Evolutionary conservation across 139 green algal species (phyloP).

Genomic region (Chlamydomonas sp.): DNA sequence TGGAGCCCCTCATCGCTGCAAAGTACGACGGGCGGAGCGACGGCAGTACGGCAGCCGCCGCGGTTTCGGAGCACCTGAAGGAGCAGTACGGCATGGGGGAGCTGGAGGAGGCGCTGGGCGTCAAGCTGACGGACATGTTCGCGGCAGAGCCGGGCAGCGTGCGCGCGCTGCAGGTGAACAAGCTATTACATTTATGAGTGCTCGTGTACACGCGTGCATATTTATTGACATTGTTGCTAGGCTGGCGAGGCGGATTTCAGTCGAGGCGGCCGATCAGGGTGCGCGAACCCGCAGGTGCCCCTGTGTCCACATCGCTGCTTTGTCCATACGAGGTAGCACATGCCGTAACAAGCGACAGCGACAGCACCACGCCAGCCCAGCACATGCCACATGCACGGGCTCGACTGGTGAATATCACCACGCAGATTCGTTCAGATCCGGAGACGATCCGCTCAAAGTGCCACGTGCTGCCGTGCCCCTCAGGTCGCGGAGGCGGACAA

Average conservation of each 20-base stretch:
- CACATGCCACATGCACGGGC: too few relatives aligned
- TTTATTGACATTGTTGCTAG: too few relatives aligned
- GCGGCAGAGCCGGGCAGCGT: constrained; percentile 52
- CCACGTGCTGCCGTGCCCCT: neutral
- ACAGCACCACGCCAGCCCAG: too few relatives aligned
- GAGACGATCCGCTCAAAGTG: too few relatives aligned
- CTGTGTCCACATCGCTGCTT: too few relatives aligned
- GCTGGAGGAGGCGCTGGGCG: constrained; percentile 56
- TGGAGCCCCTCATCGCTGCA: constrained; percentile 55
- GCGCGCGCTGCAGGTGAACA: constrained; percentile 52
- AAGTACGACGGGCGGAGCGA: constrained; percentile 14
- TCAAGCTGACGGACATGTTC: constrained; percentile 67
- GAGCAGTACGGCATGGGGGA: constrained; percentile 22
- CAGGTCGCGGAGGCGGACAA: constrained; percentile 24
- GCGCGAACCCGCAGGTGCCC: too few relatives aligned
- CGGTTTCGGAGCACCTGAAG: constrained; percentile 3
- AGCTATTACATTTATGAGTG: too few relatives aligned
- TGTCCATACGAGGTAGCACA: too few relatives aligned
- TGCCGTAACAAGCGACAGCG: too few relatives aligned
- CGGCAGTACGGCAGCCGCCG: constrained; percentile 5
- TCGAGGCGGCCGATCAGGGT: neutral
- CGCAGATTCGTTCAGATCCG: too few relatives aligned
- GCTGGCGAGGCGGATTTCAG: neutral
- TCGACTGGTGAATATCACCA: too few relatives aligned
- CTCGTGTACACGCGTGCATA: too few relatives aligned